phyloP scores from a whole-genome alignment of 176 grass and related monocot species.

The Puccinellia tenuiflora region DNA sequence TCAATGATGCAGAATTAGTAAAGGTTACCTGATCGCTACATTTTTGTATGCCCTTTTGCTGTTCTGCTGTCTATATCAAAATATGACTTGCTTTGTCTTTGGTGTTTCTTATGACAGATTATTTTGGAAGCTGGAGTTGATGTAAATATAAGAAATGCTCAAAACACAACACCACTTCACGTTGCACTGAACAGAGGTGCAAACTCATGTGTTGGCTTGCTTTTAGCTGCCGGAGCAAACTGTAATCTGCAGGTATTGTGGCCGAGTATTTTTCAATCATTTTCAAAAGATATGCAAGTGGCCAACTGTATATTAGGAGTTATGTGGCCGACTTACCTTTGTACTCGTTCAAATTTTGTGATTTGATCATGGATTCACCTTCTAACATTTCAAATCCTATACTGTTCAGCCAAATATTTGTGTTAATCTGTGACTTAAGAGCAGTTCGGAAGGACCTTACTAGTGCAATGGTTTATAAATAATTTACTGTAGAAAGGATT shows the following conservation, averaged over 20 bases:
- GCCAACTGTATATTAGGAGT: background rate
- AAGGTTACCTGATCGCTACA: background rate
- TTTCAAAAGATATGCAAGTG: background rate
- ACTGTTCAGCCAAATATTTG: background rate
- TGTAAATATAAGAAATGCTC: slow-evolving; percentile 96
- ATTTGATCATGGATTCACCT: slow-evolving; percentile 1
- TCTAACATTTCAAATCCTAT: background rate
- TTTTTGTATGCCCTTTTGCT: background rate
- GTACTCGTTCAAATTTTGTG: background rate
- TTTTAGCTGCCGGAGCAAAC: slow-evolving; percentile 92
- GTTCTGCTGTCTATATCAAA: slow-evolving; percentile 2
- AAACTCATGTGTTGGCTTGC: slow-evolving; percentile 91
- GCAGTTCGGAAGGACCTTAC: background rate
- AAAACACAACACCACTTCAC: slow-evolving; percentile 94
- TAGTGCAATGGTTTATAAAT: background rate
- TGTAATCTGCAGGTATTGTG: slow-evolving; percentile 85
- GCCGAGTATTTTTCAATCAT: background rate
- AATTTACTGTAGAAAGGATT: background rate
- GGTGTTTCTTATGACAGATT: slow-evolving; percentile 54
- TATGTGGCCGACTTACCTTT: background rate
- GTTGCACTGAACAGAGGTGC: slow-evolving; percentile 96
- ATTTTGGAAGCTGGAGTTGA: slow-evolving; percentile 92
- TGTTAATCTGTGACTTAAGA: background rate
- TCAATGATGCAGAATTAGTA: slow-evolving; percentile 92
- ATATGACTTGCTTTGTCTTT: background rate